These are phyloP conservation scores for Colletotrichum sp. DNA, from an alignment of 2,329 filamentous ascomycete genomes.

Conservation along the genomic window DNA sequence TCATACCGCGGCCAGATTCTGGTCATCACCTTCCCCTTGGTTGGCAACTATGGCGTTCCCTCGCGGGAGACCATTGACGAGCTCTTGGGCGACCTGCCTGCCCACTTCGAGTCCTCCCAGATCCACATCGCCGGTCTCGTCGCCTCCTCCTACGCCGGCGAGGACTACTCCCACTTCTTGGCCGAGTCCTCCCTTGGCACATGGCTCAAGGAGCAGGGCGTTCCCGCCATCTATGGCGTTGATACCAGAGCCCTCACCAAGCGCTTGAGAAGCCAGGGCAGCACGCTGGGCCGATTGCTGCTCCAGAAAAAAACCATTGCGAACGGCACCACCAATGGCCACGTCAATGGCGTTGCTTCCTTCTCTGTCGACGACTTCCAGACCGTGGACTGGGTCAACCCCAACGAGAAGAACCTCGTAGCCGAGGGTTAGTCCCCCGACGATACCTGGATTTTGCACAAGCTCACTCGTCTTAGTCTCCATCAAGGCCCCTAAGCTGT, in stretches of 20 bases:
- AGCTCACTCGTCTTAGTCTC: constrained; percentile 72
- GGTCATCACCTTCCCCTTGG: constrained; percentile 93
- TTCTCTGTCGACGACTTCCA: constrained; percentile 65
- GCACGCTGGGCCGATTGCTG: constrained; percentile 92
- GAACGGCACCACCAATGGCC: constrained; percentile 46
- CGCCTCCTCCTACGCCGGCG: constrained; percentile 88
- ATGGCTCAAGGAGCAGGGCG: constrained; percentile 95
- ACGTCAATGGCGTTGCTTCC: constrained; percentile 22
- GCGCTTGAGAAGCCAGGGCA: constrained; percentile 90
- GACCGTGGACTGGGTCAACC: constrained; percentile 85
- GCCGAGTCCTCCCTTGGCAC: constrained; percentile 87
- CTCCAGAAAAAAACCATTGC: constrained; percentile 64
- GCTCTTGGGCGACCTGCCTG: constrained; percentile 83
- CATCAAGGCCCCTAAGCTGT: constrained; percentile 84
- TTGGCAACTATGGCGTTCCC: constrained; percentile 97
- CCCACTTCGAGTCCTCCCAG: constrained; percentile 89
- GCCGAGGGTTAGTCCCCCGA: constrained; percentile 77
- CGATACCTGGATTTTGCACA: constrained; percentile 22
- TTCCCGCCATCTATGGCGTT: constrained; percentile 93
- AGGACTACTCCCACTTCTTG: constrained; percentile 94
- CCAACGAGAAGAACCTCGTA: constrained; percentile 91
- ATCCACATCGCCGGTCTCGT: constrained; percentile 95
- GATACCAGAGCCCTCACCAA: constrained; percentile 95
- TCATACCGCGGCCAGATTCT: constrained; percentile 93
- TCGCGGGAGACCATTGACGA: constrained; percentile 84